These are phyloP conservation scores for Cocos nucifera DNA, from an alignment of 176 grass and related monocot species.

Conservation along the genomic window DNA sequence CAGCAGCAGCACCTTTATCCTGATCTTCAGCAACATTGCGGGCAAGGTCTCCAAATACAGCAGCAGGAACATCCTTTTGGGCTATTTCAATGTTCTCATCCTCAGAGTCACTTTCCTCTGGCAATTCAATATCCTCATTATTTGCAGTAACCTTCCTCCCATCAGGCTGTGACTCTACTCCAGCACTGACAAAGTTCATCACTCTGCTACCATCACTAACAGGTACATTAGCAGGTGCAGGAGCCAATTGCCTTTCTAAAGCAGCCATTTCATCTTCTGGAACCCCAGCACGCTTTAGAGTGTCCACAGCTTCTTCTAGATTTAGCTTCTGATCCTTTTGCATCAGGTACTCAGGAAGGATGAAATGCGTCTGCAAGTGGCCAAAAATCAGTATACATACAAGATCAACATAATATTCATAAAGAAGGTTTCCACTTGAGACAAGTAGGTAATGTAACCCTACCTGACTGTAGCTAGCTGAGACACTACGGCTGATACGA, in stretches of 20 bases:
- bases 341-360: conserved; percentile 83
- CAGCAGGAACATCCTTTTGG: conserved; percentile 51
- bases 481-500: conserved; percentile 64
- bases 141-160: conserved; percentile 33
- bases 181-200: conserved; percentile 81
- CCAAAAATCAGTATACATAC: conserved; percentile 1
- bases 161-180: conserved; percentile 51
- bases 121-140: conserved; percentile 86
- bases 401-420: conserved; percentile 5
- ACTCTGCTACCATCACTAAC: conserved; percentile 29
- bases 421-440: not conserved
- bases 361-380: conserved; percentile 68
- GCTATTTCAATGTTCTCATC: conserved; percentile 73
- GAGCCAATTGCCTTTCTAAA: conserved; percentile 68
- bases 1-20: conserved; percentile 33
- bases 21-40: conserved; percentile 45
- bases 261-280: conserved; percentile 85
- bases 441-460: not conserved
- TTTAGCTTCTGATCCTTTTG: conserved; percentile 78
- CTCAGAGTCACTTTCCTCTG: conserved; percentile 59
- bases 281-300: conserved; percentile 58
- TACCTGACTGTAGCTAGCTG: conserved; percentile 85
- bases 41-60: conserved; percentile 82
- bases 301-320: conserved; percentile 80
- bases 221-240: conserved; percentile 28